Evolutionary conservation across 2,329 filamentous ascomycete genomes (phyloP).

Genomic region (Cercospora berteroae): DNA sequence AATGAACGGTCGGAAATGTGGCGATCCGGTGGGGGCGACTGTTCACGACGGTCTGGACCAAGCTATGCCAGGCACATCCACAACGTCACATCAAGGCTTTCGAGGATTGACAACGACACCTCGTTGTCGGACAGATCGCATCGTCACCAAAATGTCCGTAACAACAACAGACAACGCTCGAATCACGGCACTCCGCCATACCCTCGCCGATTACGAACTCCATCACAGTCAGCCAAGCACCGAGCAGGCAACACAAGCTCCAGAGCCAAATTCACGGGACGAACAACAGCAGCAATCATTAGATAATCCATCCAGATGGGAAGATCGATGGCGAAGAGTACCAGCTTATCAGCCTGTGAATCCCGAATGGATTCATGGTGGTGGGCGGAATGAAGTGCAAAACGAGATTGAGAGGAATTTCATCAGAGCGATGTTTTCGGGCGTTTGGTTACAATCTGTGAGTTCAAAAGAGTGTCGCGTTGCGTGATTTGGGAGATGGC

Average conservation of each 20-base stretch:
- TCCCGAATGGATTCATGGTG: slow-evolving; percentile 40
- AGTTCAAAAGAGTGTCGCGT: slow-evolving; percentile 33
- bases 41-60: not conserved
- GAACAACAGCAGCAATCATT: slow-evolving; percentile 23
- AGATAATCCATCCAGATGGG: slow-evolving; percentile 46
- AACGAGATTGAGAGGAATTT: slow-evolving; percentile 49
- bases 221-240: slow-evolving; percentile 39
- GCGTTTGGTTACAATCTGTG: slow-evolving; percentile 45
- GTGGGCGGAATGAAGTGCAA: slow-evolving; percentile 45
- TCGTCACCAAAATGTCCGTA: slow-evolving; percentile 41
- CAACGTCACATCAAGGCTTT: not conserved
- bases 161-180: slow-evolving; percentile 45
- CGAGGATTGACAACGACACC: not conserved
- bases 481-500: slow-evolving; percentile 1
- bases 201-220: slow-evolving; percentile 50
- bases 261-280: slow-evolving; percentile 32
- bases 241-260: slow-evolving; percentile 31
- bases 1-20: not conserved
- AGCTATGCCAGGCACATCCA: not conserved
- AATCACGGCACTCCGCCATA: slow-evolving; percentile 38
- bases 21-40: not conserved
- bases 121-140: not conserved
- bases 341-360: slow-evolving; percentile 51
- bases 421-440: slow-evolving; percentile 52
- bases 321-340: slow-evolving; percentile 48